Evolutionary conservation across 148 eudicot genomes (phyloP), one percentile per base, ranked within the genome.

Genomic region (Tetragonia tetragonoides): DNA sequence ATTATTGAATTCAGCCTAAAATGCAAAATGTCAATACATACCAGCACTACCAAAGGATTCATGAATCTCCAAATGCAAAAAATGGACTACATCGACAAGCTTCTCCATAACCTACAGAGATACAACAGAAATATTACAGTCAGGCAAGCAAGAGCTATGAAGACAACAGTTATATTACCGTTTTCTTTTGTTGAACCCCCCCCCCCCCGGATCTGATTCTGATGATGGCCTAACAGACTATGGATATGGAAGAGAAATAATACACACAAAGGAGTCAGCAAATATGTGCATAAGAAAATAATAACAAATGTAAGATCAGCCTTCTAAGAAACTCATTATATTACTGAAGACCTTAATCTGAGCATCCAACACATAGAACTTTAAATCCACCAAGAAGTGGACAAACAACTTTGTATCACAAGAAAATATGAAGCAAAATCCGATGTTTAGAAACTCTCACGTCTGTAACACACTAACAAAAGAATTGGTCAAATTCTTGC

Each of bases 91-190:
- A 79, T 95, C 99, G 46, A 93, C 97, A 79, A 95, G 94, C 84
- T 93, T 93, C 88, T 95, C 99, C 99, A 95, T 95, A 85, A 93
- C 99, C 99, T 95, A 81, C 64, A 79, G 54, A 69, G 75, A 65
- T n/a, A 80, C 71, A 81, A 51, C 61, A 62, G 18, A 67, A 46
- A 34, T 51, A 66, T 41, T 40, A 47, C 42, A 64, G 16, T 65
- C 61, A 61, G 49, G 72, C 24, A 54, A 67, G n/a, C 53, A 53
- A 46, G 24, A 76, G 72, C 34, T 28, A 16, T 15, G 18, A 79
- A 61, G 62, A 34, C 21, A n/a, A 69, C 3, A 44, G 49, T 9
- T 8, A 21, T 15, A 69, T 21, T 38, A 15, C 18, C 16, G 56
- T 28, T 68, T 20, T 14, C 21, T 66, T 42, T 54, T 54, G 11